Conservation (phyloP, 257 asterid species). For the Solanum paucissectum region DNA sequence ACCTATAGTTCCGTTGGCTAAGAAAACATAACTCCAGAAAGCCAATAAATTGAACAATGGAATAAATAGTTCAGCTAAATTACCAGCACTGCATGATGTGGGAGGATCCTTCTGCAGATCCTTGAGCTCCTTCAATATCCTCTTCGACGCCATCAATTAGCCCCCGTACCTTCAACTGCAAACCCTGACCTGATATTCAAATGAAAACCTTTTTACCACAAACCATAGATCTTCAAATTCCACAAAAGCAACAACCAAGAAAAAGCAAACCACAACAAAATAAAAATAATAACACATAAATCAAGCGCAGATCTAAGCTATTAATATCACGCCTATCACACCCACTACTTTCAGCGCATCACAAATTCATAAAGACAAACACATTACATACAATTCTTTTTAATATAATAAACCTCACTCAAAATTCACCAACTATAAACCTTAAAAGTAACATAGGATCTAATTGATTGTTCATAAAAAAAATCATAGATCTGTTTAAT, state of each 20-base stretch:
- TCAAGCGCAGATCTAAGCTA: not conserved
- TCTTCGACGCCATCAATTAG: conserved; percentile 1
- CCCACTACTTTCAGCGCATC: not conserved
- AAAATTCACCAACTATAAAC: not conserved
- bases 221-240: not conserved
- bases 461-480: not conserved
- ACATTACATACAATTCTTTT: not conserved
- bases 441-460: not conserved
- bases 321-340: not conserved
- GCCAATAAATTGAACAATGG: not conserved
- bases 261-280: not conserved
- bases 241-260: not conserved
- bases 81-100: conserved; percentile 4
- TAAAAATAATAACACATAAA: not conserved
- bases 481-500: not conserved
- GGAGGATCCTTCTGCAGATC: conserved; percentile 4
- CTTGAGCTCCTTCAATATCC: conserved; percentile 6
- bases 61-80: not conserved
- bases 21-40: not conserved
- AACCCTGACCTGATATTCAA: not conserved
- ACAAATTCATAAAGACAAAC: not conserved
- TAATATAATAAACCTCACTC: not conserved
- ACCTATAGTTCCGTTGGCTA: not conserved
- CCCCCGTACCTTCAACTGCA: not conserved
- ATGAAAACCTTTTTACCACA: not conserved